Evolutionary conservation across 2,329 filamentous ascomycete species (phyloP).

Genomic region (Cercospora sp.): DNA sequence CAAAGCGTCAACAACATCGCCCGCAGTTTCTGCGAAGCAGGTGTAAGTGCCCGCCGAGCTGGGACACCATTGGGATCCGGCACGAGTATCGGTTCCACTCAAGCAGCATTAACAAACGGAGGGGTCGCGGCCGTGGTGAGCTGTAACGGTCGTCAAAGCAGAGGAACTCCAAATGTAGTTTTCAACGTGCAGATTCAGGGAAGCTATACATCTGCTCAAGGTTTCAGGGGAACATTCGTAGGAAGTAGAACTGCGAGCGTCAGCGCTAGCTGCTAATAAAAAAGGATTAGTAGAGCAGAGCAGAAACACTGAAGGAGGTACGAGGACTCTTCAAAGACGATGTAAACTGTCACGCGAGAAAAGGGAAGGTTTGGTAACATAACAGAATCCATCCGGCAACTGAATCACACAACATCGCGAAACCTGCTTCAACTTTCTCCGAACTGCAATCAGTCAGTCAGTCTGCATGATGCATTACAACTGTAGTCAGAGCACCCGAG

Average conservation of each 20-base stretch:
- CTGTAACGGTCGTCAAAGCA: slow-evolving; percentile 12
- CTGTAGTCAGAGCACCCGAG: background rate
- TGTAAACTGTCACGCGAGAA: no score
- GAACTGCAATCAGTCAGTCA: background rate
- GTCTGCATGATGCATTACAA: background rate
- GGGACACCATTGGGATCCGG: slow-evolving; percentile 3
- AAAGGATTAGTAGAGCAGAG: no score
- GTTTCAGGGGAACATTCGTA: slow-evolving; percentile 12
- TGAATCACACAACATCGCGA: background rate
- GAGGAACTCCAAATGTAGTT: slow-evolving; percentile 3
- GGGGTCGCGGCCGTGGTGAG: slow-evolving; percentile 13
- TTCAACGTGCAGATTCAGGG: slow-evolving; percentile 8
- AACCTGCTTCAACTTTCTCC: background rate
- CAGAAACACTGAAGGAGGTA: no score
- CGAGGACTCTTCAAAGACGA: no score
- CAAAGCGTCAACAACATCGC: slow-evolving; percentile 12
- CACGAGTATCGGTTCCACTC: slow-evolving; percentile 11
- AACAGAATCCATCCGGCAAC: background rate
- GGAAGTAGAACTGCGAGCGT: slow-evolving; percentile 13
- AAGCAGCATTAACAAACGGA: slow-evolving; percentile 16
- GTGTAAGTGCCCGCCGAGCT: slow-evolving; percentile 14
- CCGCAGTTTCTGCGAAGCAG: slow-evolving; percentile 18
- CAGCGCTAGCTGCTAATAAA: background rate
- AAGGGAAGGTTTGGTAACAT: no score
- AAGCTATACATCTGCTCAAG: slow-evolving; percentile 2